Conservation (phyloP, 208 protist species). For the Tritrichomonas musculus region DNA sequence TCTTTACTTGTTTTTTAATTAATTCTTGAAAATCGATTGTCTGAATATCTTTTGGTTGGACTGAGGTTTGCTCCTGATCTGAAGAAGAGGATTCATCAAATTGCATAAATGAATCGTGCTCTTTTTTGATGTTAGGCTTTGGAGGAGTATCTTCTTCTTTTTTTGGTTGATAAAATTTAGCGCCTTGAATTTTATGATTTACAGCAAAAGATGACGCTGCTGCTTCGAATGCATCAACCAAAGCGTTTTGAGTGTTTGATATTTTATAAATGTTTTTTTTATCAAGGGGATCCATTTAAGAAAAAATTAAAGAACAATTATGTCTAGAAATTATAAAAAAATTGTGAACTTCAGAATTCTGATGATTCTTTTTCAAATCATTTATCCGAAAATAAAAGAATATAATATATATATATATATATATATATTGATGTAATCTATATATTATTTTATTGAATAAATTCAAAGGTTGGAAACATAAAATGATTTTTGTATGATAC, state of each 20-base stretch:
- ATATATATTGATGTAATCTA: too few species aligned
- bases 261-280: background rate
- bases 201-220: background rate
- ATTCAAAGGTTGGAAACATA: too few species aligned
- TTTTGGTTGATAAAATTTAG: slow-evolving; percentile 4
- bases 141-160: background rate
- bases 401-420: too few species aligned
- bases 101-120: background rate
- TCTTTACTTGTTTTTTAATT: background rate
- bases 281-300: too few species aligned
- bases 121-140: background rate
- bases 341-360: too few species aligned
- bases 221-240: background rate
- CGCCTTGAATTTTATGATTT: background rate
- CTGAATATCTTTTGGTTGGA: background rate
- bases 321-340: too few species aligned
- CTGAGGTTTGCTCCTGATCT: background rate
- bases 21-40: background rate
- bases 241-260: background rate
- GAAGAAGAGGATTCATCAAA: background rate
- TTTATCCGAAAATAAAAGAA: too few species aligned
- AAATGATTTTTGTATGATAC: too few species aligned
- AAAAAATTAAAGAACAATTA: too few species aligned
- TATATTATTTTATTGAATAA: too few species aligned
- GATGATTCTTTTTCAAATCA: too few species aligned